Base-by-base conservation (phyloP, 768 basidiomycete genomes). In the Lactarius sp. region DNA sequence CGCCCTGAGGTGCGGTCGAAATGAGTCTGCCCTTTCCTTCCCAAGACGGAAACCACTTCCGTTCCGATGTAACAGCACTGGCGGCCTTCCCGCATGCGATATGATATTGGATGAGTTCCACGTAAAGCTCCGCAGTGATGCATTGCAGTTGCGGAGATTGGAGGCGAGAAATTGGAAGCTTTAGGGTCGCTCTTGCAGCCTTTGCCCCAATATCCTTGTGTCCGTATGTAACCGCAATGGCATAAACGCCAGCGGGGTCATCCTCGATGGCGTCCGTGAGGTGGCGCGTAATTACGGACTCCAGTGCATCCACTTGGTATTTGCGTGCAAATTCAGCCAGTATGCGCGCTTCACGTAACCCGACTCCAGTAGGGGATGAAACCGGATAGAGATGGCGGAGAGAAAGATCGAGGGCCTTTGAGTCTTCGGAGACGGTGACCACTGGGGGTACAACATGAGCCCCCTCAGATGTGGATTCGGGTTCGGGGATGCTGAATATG, bases 301-400 rank as follows among this genome's bases (percentile, higher is more conserved):
- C n/a, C 22, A 66, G 27, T 31, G 27, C 50, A 1, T 58, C 36
- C 18, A 68, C 53, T 16, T 52, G 59, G 46, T 68, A 68, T 54
- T 68, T 66, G 46, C 52, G 56, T 2, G 60, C 37, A 36, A 62
- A 66, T 27, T 66, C 52, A 3, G 57, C 41, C 20, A 68, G 56
- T 47, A 42, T 10, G 33, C 49, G 36, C 22, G 52, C 61, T 10
- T 31, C 56, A 16, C 18, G 14, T 20, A 66, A 52, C 22, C 10
- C 1, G 27, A 41, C 34, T 18, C 27, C 14, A 1, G 33, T 13
- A 3, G 60, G 60, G 0, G 41, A 12, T 20, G 20, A 41, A 6
- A 65, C n/a, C 0, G 64, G 59, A 27, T 67, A 67, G 44, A 65
- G 52, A n/a, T 60, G 60, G 47, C 66, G 64, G 7, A 67, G 55